Conservation (phyloP, 2,329 filamentous ascomycete genomes). For the Fusarium sp. region DNA sequence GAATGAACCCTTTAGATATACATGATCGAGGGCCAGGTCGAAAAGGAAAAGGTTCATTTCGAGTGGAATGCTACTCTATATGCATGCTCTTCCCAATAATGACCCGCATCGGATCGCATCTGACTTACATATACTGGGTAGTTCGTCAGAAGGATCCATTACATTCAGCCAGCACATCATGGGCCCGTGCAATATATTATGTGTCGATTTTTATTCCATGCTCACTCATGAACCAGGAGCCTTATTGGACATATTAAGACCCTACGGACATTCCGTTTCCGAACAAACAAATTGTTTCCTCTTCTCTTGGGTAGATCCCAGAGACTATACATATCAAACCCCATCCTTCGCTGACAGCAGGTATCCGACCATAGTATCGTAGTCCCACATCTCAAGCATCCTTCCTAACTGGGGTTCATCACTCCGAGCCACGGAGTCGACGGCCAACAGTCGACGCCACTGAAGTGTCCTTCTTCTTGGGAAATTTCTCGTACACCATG, state of each 20-base stretch:
- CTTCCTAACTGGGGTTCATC: neutral
- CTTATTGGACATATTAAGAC: neutral
- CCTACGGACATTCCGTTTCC: neutral
- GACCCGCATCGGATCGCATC: constrained; percentile 27
- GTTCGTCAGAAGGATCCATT: constrained; percentile 26
- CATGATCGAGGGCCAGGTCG: neutral
- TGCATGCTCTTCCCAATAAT: constrained; percentile 8
- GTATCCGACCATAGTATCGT: neutral
- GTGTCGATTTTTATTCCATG: constrained; percentile 3
- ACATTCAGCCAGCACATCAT: constrained; percentile 13
- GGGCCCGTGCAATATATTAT: constrained; percentile 31
- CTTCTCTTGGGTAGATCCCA: neutral
- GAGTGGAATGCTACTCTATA: constrained; percentile 11
- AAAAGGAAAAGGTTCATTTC: neutral
- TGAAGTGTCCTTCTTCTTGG: neutral
- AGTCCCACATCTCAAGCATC: neutral
- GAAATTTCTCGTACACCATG: constrained; percentile 10
- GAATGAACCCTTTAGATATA: neutral
- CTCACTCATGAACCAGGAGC: neutral
- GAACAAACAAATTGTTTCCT: neutral
- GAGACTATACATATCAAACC: neutral
- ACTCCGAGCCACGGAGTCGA: constrained; percentile 12
- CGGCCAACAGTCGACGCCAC: neutral
- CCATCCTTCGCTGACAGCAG: neutral
- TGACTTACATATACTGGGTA: constrained; percentile 12